Evolutionary conservation across 2,329 filamentous ascomycete species (phyloP).

Genomic region (Aspergillus spinulosporus): DNA sequence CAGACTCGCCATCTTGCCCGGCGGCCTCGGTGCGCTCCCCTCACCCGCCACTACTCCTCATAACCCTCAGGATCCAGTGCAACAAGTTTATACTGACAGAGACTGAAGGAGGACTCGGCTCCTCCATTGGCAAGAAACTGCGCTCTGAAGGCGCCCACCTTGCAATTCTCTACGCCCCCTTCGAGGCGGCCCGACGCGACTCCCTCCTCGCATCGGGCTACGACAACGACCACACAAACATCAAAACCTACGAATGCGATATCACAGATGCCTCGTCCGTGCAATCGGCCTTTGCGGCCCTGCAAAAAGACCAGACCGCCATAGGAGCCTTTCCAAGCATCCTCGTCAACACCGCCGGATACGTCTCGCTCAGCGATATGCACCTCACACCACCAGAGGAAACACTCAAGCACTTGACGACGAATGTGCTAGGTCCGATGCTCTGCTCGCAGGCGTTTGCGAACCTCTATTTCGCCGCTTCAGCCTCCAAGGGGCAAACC

Average conservation of each 20-base stretch:
- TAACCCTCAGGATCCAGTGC: not conserved
- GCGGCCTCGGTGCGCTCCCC: constrained; percentile 42
- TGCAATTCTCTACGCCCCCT: constrained; percentile 51
- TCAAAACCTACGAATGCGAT: constrained; percentile 47
- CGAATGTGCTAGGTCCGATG: constrained; percentile 49
- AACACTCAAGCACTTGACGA: constrained; percentile 45
- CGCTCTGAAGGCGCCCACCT: constrained; percentile 44
- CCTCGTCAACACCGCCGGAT: constrained; percentile 47
- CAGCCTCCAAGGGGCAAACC: constrained; percentile 17
- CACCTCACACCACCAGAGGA: constrained; percentile 47
- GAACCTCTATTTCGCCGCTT: constrained; percentile 39
- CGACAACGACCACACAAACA: constrained; percentile 24
- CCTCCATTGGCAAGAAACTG: constrained; percentile 45
- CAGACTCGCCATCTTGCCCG: constrained; percentile 46
- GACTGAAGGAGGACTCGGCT: constrained; percentile 41
- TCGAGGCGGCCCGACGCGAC: constrained; percentile 43
- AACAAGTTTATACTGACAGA: not conserved
- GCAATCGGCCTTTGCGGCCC: constrained; percentile 40
- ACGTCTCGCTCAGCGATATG: constrained; percentile 49
- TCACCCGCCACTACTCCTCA: constrained; percentile 19
- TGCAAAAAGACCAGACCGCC: constrained; percentile 30
- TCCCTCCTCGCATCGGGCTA: constrained; percentile 41
- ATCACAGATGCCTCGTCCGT: constrained; percentile 52
- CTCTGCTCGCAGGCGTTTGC: constrained; percentile 50
- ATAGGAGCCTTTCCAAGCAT: constrained; percentile 39